A percentile compares a stretch with the other conserved stretches of the same genome.
These are phyloP conservation scores for Calonectria honghensis DNA, from an alignment of 2,329 filamentous ascomycete species.

Conservation along the genomic window DNA sequence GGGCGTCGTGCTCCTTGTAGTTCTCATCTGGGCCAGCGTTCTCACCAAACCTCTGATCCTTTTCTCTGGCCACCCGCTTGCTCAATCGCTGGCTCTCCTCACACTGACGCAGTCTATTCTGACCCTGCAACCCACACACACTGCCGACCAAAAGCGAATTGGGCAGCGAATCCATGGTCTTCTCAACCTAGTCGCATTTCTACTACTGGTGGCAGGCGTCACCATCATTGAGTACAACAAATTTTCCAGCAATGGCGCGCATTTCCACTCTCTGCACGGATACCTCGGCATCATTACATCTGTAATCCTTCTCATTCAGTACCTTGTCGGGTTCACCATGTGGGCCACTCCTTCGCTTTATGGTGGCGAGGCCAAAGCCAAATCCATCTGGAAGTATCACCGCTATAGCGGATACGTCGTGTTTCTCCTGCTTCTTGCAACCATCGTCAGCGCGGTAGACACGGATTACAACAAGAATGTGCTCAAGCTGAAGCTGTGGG, in stretches of 20 bases:
- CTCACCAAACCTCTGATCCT: constrained; percentile 83
- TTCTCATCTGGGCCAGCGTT: constrained; percentile 86
- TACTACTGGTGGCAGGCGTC: constrained; percentile 78
- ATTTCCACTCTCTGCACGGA: constrained; percentile 88
- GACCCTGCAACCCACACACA: constrained; percentile 90
- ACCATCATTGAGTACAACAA: constrained; percentile 91
- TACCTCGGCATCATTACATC: constrained; percentile 88
- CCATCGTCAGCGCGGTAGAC: constrained; percentile 83
- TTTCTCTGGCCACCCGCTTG: constrained; percentile 91
- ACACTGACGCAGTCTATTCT: constrained; percentile 87
- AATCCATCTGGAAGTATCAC: constrained; percentile 93
- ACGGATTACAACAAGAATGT: constrained; percentile 84
- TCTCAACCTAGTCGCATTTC: constrained; percentile 80
- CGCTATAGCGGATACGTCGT: constrained; percentile 85
- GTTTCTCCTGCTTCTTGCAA: constrained; percentile 81
- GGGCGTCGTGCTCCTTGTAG: constrained; percentile 84
- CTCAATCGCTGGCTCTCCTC: constrained; percentile 80
- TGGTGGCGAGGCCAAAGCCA: constrained; percentile 86
- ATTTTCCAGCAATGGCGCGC: constrained; percentile 76
- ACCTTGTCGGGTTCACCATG: constrained; percentile 86
- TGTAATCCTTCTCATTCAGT: constrained; percentile 82
- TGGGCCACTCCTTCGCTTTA: constrained; percentile 85
- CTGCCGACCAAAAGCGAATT: constrained; percentile 80
- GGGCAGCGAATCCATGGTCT: constrained; percentile 79
- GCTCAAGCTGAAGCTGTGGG: constrained; percentile 85